Conservation (phyloP, 352 stramenopile genomes). For the Phytopythium vexans region DNA sequence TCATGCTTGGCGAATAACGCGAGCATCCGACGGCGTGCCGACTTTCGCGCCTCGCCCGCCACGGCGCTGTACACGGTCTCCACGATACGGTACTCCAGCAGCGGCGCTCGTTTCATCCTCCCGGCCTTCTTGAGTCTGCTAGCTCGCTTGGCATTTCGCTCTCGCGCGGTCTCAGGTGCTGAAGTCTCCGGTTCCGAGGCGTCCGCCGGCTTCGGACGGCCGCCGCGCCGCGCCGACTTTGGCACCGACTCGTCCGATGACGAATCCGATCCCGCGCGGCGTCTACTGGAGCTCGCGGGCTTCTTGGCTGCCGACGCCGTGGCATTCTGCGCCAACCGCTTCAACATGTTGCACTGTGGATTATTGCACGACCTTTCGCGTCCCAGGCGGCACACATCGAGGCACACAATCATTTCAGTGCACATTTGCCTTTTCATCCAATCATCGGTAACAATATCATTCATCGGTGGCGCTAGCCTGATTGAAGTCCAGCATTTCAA, state of each 20-base stretch:
- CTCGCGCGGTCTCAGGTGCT: conserved; percentile 1
- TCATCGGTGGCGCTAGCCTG: background rate
- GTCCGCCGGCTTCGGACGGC: too few relatives aligned
- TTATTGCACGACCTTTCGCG: conserved; percentile 9
- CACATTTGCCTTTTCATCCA: conserved; percentile 5
- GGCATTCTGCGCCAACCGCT: conserved; percentile 26
- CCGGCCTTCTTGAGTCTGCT: conserved; percentile 27
- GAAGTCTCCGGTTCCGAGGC: too few relatives aligned
- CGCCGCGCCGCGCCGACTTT: background rate
- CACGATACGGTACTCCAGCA: conserved; percentile 43
- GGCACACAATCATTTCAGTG: background rate
- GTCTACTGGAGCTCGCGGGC: conserved; percentile 6
- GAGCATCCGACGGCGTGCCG: conserved; percentile 33
- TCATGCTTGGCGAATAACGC: conserved; percentile 57
- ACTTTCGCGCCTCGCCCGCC: conserved; percentile 38
- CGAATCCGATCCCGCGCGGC: background rate
- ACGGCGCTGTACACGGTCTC: conserved; percentile 50
- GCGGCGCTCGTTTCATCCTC: conserved; percentile 47
- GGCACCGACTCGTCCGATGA: background rate
- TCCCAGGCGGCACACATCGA: background rate
- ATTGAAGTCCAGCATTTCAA: conserved; percentile 3
- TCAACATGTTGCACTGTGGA: conserved; percentile 17
- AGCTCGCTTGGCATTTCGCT: conserved; percentile 8
- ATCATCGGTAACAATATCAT: background rate
- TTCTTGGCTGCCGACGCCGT: conserved; percentile 3